Base-by-base conservation (phyloP, 2,329 filamentous ascomycete genomes). In the Colletotrichum graminicola region DNA sequence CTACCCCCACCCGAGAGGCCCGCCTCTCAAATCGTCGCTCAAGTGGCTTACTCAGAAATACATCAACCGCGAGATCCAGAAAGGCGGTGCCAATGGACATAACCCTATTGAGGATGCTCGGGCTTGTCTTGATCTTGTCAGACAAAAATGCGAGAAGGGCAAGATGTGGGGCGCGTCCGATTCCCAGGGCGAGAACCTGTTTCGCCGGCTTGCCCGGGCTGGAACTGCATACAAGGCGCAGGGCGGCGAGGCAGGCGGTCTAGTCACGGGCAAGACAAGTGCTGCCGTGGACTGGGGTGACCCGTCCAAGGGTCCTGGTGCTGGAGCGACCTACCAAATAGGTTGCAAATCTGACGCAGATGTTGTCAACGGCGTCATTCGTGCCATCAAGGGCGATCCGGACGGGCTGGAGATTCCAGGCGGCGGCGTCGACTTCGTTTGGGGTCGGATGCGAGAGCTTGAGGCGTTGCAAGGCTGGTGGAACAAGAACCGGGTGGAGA, bases 81-180 rank as follows among this genome's bases (percentile, higher is more conserved):
- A 93, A 76, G 91, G 90, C 54, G 92, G 92, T 62, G 85, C 86
- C 21, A 79, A 79, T 21, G 96, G 96, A 21, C 96, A 99, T 79
- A 92, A 98, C 85, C 96, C 93, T 70, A 88, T 97, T 73, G 96
- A 99, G 81, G 96, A 99, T 80, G 94, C 96, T 18, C 91, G 88
- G 74, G 94, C 96, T 3, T 97, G 94, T 74, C 90, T 99, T 18
- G 95, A 98, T 77, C 91, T 99, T 1, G 90, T 98, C 59, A 97
- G 96, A 81, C 92, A 95, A 78, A 99, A 99, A 80, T 98, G 95
- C 80, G 95, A 98, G 80, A 96, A 93, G 81, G 96, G 96, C 51
- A 93, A 93, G 74, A 82, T 86, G 32, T 99, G 95, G 93, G 96
- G 94, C 45, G 92, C 92, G 0, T 90, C 90, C 61, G 94, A 97